A percentile compares a stretch with the other conserved stretches of the same genome.
Conservation (phyloP, 2,329 filamentous ascomycete genomes). For the Microascus cirrosus region DNA sequence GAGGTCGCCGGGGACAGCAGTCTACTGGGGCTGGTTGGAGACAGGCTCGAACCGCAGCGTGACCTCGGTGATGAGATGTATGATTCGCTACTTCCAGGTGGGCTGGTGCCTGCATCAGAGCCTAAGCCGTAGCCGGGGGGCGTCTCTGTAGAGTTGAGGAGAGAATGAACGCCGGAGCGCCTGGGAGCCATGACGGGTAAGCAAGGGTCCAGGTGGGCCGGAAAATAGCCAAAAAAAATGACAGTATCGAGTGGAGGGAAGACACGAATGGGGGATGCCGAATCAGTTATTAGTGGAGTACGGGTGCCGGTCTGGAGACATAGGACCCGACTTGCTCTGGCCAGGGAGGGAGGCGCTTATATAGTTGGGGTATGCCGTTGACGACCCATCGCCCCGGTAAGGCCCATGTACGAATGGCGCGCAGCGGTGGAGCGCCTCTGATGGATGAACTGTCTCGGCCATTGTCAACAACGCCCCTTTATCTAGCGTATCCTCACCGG, state of each 20-base stretch:
- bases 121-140: background rate
- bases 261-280: background rate
- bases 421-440: background rate
- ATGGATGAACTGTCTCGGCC: background rate
- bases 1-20: background rate
- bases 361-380: background rate
- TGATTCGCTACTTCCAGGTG: background rate
- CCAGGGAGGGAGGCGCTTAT: background rate
- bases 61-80: background rate
- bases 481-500: background rate
- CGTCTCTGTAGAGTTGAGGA: background rate
- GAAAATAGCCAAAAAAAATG: background rate
- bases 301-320: background rate
- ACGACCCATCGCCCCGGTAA: background rate
- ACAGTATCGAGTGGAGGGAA: background rate
- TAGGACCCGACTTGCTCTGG: background rate
- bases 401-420: background rate
- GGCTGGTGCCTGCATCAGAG: background rate
- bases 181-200: constrained; percentile 1
- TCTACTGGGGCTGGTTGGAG: background rate
- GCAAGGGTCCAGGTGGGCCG: background rate
- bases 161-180: constrained; percentile 3
- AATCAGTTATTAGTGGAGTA: background rate
- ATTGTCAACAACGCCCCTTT: background rate
- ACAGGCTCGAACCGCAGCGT: background rate